Evolutionary conservation across 495 filamentous ascomycete species (phyloP).

Genomic region (Trichoderma gamsii): DNA sequence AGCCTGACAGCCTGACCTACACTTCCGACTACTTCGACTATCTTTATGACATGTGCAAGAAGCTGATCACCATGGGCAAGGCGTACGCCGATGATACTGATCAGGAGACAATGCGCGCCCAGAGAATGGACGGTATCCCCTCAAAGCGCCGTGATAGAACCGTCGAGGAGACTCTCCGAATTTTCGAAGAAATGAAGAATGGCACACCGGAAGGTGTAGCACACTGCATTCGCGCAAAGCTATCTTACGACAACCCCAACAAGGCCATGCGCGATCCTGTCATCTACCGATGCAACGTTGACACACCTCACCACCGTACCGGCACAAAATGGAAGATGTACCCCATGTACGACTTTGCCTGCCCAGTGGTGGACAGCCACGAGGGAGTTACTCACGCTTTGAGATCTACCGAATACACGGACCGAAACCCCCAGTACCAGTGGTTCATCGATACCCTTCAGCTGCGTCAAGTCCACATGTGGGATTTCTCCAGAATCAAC

Average conservation of each 20-base stretch:
- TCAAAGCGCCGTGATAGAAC: slow-evolving; percentile 68
- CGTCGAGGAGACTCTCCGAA: slow-evolving; percentile 72
- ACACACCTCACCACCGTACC: slow-evolving; percentile 79
- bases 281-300: slow-evolving; percentile 82
- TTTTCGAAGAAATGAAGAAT: slow-evolving; percentile 84
- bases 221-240: slow-evolving; percentile 87
- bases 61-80: slow-evolving; percentile 74
- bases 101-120: slow-evolving; percentile 74
- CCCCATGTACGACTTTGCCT: slow-evolving; percentile 92
- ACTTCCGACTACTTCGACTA: slow-evolving; percentile 90
- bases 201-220: slow-evolving; percentile 66
- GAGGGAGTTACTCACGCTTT: slow-evolving; percentile 95
- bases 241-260: slow-evolving; percentile 75
- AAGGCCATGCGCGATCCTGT: slow-evolving; percentile 87
- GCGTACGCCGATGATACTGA: slow-evolving; percentile 90
- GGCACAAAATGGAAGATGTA: slow-evolving; percentile 90
- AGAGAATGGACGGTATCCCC: slow-evolving; percentile 70
- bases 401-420: slow-evolving; percentile 93
- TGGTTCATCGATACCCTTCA: slow-evolving; percentile 88
- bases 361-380: slow-evolving; percentile 81
- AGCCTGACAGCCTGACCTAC: slow-evolving; percentile 69
- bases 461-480: slow-evolving; percentile 85
- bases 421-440: slow-evolving; percentile 94
- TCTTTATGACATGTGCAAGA: slow-evolving; percentile 70
- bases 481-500: slow-evolving; percentile 97